Evolutionary conservation across 208 protist genomes (phyloP).

Genomic region (Leishmania martiniquensis): DNA sequence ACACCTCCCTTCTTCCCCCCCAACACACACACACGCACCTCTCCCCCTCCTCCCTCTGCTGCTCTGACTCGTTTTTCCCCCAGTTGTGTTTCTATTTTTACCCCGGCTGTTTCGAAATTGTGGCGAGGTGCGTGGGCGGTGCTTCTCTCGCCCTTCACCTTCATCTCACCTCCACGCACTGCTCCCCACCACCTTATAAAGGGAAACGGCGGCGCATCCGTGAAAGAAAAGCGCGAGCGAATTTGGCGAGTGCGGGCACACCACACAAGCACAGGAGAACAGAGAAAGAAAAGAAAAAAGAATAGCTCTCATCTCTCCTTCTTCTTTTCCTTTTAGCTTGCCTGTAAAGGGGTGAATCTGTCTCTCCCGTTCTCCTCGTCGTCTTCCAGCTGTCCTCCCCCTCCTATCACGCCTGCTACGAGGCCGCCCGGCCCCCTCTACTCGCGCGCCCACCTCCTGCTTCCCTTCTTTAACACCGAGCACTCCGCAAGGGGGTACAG

Average conservation of each 20-base stretch:
- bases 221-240: background rate
- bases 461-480: no score
- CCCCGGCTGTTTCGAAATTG: background rate
- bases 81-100: background rate
- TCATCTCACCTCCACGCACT: background rate
- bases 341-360: no score
- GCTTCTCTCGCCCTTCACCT: background rate
- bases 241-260: background rate
- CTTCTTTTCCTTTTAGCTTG: conserved; percentile 2
- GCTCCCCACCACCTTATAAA: background rate
- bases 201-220: background rate
- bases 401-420: no score
- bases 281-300: background rate
- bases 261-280: conserved; percentile 11
- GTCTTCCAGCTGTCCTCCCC: no score
- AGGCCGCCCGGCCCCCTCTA: no score
- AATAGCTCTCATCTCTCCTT: background rate
- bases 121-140: background rate
- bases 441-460: no score
- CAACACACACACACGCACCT: no score
- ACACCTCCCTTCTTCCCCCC: no score
- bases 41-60: no score
- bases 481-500: no score
- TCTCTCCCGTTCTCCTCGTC: no score
- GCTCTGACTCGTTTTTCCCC: no score